Evolutionary conservation across 208 protist genomes (phyloP), one percentile per base, ranked within the genome.

Genomic region (Leishmania mexicana): DNA sequence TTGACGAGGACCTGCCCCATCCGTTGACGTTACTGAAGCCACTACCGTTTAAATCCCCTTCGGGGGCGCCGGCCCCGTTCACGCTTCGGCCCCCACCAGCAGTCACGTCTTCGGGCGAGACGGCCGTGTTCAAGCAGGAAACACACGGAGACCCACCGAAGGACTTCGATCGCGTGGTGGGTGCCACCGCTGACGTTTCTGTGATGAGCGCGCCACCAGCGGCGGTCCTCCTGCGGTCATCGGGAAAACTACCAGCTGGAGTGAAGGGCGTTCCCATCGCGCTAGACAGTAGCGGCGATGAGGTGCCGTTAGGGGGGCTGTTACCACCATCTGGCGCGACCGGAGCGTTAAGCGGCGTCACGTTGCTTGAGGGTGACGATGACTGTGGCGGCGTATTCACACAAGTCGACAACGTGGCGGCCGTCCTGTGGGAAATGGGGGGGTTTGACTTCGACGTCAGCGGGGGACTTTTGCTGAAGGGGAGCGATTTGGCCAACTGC

Each of bases 381-480:
- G 21, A 35, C n/a, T 19, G 4, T 24, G 35, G 40, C 31, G 38
- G 54, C 38, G 74, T 11, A 17, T 47, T 57, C 5, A 28, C 53
- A 31, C 47, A 35, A 6, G 17, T 15, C 17, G 42, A 7, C 72
- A 62, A 35, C 47, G 51, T 51, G 15, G 51, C 72, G 35, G 51
- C 11, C 13, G 38, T 45, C 54, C 54, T 35, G 19, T 47, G 31
- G 74, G 38, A 45, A n/a, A 49, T 21, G 15, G 8, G 51, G 17
- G 54, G 53, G 2, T 35, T 31, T n/a, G 53, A n/a, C 68, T 4
- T 24, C 67, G 19, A 71, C 49, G 7, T 49, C 47, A 53, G 10
- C 24, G 15, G 35, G 42, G 68, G 68, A 21, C 68, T n/a, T 17
- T 76, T 76, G 42, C 10, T 84, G 47, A 79, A 64, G n/a, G 65